A percentile compares a stretch with the other conserved stretches of the same genome.
phyloP scores from a whole-genome alignment of 805 yeast species.

The Wickerhamomyces queroliae region DNA sequence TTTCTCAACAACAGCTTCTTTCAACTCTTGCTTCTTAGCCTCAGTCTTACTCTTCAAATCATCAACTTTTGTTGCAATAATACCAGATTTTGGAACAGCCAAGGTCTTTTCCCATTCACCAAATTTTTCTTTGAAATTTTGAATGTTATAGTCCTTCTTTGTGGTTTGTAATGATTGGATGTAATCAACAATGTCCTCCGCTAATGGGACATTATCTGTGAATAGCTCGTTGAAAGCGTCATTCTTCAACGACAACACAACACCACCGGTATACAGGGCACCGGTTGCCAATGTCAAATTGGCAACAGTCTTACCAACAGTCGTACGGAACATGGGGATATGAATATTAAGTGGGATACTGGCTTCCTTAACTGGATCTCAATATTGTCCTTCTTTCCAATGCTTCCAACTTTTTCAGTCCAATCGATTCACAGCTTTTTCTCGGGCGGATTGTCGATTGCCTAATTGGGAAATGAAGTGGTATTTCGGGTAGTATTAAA shows the following conservation, averaged over 20 bases:
- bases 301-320: constrained; percentile 26
- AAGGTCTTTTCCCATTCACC: constrained; percentile 33
- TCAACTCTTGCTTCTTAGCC: constrained; percentile 6
- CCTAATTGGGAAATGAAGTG: constrained; percentile 1
- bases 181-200: constrained; percentile 45
- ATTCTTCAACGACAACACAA: constrained; percentile 47
- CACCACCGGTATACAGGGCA: constrained; percentile 51
- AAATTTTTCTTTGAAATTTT: constrained; percentile 31
- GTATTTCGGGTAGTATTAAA: not conserved
- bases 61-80: constrained; percentile 27
- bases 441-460: not conserved
- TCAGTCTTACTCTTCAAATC: constrained; percentile 15
- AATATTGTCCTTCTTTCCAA: not conserved
- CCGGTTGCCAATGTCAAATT: constrained; percentile 27
- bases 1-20: constrained; percentile 10
- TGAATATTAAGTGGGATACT: no score
- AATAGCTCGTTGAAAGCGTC: constrained; percentile 58
- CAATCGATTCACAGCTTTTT: not conserved
- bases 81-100: constrained; percentile 34
- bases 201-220: constrained; percentile 60
- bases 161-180: constrained; percentile 34
- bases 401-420: not conserved
- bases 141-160: constrained; percentile 23
- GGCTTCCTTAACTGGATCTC: not conserved
- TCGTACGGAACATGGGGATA: constrained; percentile 20